Evolutionary conservation across 129 eudicot genomes (phyloP).

Genomic region (Flaveria trinervia): DNA sequence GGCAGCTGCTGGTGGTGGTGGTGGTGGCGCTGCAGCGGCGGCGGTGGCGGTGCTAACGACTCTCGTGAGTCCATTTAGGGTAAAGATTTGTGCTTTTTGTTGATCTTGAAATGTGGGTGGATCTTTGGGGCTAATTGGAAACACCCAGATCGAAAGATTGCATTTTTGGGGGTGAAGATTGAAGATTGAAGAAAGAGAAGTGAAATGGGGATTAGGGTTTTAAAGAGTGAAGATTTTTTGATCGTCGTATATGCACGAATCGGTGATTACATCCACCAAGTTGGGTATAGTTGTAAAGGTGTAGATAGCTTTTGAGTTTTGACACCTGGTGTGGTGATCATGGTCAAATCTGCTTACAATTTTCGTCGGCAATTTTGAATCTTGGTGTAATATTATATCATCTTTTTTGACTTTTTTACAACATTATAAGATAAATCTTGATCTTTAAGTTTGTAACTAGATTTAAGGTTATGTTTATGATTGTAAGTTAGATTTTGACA

Average conservation of each 20-base stretch:
- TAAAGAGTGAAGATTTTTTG: conserved; percentile 13
- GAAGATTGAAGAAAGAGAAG: too few relatives aligned
- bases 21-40: conserved; percentile 40
- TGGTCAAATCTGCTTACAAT: conserved; percentile 36
- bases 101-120: conserved; percentile 35
- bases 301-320: conserved; percentile 32
- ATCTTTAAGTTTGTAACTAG: neutral
- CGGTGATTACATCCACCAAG: conserved; percentile 20
- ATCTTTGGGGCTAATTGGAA: neutral
- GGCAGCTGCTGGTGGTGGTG: conserved; percentile 21
- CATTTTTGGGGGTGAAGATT: too few relatives aligned
- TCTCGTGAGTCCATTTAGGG: conserved; percentile 54
- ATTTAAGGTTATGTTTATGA: neutral
- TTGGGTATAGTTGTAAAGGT: conserved; percentile 40
- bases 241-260: conserved; percentile 12
- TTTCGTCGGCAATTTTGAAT: conserved; percentile 48
- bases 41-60: conserved; percentile 37
- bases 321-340: conserved; percentile 45
- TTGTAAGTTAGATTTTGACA: neutral
- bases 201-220: conserved; percentile 21
- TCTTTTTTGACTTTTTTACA: conserved; percentile 16
- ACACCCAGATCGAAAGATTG: too few relatives aligned
- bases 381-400: conserved; percentile 22
- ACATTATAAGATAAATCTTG: neutral
- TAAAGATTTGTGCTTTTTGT: neutral